A percentile compares a stretch with the other conserved stretches of the same genome.
phyloP scores from a whole-genome alignment of 225 moss, liverwort and hornwort genomes.

The Climacium dendroides region DNA sequence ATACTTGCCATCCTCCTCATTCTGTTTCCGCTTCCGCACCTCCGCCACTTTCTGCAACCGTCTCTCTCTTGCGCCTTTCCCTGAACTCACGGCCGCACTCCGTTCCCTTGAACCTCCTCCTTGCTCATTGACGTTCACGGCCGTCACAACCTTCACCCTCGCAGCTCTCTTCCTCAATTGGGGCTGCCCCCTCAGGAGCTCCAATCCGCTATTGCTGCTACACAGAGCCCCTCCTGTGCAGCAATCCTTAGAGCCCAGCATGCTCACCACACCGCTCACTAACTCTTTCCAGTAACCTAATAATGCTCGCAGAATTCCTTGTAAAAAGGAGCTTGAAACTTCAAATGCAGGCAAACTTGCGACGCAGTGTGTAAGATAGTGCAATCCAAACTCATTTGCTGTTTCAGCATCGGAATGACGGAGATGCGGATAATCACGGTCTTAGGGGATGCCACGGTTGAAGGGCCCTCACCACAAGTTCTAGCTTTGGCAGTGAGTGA shows the following conservation, averaged over 20 bases:
- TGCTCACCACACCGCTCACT: not conserved
- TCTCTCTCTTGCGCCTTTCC: conserved; percentile 38
- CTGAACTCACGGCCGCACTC: conserved; percentile 23
- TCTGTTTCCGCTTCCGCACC: conserved; percentile 24
- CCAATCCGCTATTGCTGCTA: not conserved
- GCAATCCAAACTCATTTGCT: not conserved
- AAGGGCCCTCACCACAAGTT: not conserved
- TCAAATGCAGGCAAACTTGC: not conserved
- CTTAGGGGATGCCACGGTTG: not conserved
- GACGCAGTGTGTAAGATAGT: not conserved
- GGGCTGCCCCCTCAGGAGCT: not conserved
- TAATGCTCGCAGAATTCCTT: not conserved
- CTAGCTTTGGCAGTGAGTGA: not conserved
- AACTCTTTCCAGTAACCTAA: not conserved
- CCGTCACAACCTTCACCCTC: not conserved
- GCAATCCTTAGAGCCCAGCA: conserved; percentile 8
- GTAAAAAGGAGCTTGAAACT: not conserved
- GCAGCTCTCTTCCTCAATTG: not conserved
- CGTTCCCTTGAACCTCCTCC: not conserved
- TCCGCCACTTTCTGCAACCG: conserved; percentile 47
- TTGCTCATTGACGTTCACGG: conserved; percentile 12
- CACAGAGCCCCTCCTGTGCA: not conserved
- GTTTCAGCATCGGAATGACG: not conserved
- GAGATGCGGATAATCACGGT: not conserved
- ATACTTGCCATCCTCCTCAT: conserved; percentile 40